Percentiles rank a stretch among this genome's conserved stretches.
phyloP scores from a whole-genome alignment of 768 basidiomycete genomes.

The Boletus tomentosulus region DNA sequence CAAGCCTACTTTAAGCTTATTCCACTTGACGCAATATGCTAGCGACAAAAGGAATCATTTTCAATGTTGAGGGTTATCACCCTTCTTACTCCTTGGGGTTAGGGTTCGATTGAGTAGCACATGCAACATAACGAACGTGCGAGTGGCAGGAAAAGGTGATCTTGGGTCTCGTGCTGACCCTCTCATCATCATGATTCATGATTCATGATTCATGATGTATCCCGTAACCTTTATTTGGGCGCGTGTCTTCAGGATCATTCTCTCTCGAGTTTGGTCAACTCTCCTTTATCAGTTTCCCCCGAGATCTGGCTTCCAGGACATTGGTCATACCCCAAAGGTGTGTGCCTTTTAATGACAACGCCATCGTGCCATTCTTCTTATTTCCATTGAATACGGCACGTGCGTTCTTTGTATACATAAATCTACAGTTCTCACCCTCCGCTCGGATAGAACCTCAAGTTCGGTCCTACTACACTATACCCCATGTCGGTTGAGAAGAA shows the following conservation, averaged over 20 bases:
- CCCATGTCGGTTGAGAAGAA: constrained; percentile 24
- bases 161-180: neutral
- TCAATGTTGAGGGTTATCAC: neutral
- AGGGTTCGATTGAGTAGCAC: neutral
- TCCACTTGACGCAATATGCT: no score
- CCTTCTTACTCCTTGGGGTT: neutral
- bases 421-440: neutral
- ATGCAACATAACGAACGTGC: constrained; percentile 12
- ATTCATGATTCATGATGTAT: neutral
- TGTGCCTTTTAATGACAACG: constrained; percentile 6
- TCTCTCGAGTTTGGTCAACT: constrained; percentile 8
- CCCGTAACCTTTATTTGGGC: neutral
- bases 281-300: neutral
- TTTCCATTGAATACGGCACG: constrained; percentile 12
- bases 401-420: constrained; percentile 24
- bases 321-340: neutral
- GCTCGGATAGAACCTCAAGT: neutral
- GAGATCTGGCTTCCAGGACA: neutral
- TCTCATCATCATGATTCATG: neutral
- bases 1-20: no score
- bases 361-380: neutral
- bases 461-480: neutral
- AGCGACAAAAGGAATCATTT: no score
- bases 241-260: neutral
- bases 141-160: neutral